Percentiles rank a stretch among this genome's conserved stretches.
Conservation (phyloP, 306 rosid genomes). For the Ochetophila trinervis region DNA sequence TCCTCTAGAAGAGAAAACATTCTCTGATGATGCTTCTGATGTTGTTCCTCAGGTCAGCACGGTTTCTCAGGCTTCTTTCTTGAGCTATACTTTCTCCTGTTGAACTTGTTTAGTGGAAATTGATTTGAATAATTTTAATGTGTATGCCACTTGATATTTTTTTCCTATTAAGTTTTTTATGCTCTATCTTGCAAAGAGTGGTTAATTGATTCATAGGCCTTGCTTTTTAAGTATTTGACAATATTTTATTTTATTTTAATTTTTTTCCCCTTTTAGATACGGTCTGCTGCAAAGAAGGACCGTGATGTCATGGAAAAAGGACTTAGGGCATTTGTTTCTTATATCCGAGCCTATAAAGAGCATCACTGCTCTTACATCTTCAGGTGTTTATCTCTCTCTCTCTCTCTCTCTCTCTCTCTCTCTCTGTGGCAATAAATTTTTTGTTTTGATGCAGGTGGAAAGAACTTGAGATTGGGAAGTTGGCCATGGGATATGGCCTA, state of each 20-base stretch:
- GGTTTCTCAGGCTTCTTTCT: not conserved
- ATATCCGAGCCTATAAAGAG: conserved; percentile 83
- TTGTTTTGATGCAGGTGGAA: conserved; percentile 58
- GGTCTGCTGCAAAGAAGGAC: conserved; percentile 66
- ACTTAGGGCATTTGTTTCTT: conserved; percentile 83
- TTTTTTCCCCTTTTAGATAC: conserved; percentile 48
- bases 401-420: conserved; percentile 3
- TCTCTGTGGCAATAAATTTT: conserved; percentile 14
- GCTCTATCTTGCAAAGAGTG: not conserved
- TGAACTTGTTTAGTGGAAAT: not conserved
- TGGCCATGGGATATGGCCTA: conserved; percentile 84
- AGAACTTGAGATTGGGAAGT: conserved; percentile 90
- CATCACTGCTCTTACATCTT: conserved; percentile 85
- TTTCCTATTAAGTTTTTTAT: not conserved
- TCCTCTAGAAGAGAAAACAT: conserved; percentile 62
- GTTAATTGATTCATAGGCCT: not conserved
- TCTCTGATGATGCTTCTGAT: conserved; percentile 57
- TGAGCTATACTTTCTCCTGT: not conserved
- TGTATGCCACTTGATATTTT: not conserved
- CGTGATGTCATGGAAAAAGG: conserved; percentile 97
- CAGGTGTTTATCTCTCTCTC: conserved; percentile 42
- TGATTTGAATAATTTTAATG: not conserved
- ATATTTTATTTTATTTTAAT: not conserved
- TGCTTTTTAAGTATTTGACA: not conserved
- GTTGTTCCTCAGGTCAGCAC: conserved; percentile 67